These are phyloP conservation scores for Ammopiptanthus mongolicus DNA, from an alignment of 306 rosid genomes.

Conservation along the genomic window DNA sequence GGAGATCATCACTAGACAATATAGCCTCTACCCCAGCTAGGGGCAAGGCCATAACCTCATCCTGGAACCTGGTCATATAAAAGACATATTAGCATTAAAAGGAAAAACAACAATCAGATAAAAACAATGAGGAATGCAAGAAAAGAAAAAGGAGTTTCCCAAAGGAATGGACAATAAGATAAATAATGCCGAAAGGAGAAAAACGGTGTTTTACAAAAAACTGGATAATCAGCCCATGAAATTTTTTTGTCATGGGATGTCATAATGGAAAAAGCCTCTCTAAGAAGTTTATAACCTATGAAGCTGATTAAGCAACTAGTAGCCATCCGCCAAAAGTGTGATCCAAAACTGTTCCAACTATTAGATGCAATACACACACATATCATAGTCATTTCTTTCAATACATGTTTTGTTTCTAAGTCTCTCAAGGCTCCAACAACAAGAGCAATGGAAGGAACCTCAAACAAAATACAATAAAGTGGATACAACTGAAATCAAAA, in stretches of 20 bases:
- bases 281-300: not conserved
- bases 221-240: not conserved
- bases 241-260: not conserved
- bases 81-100: constrained; percentile 19
- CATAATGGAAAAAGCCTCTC: not conserved
- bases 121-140: constrained; percentile 5
- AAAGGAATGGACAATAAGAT: not conserved
- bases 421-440: not conserved
- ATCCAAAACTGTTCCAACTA: not conserved
- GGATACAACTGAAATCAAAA: not conserved
- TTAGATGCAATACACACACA: not conserved
- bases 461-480: not conserved
- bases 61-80: constrained; percentile 64
- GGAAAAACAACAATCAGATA: not conserved
- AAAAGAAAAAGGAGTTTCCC: not conserved
- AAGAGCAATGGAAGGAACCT: constrained; percentile 2
- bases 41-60: constrained; percentile 86
- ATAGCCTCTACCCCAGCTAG: constrained; percentile 90
- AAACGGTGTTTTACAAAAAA: not conserved
- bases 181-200: not conserved
- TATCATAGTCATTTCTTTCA: not conserved
- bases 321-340: not conserved
- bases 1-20: constrained; percentile 84
- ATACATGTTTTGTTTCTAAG: not conserved
- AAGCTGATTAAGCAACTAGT: not conserved